phyloP scores from a whole-genome alignment of 768 basidiomycete species.

The Mycena floridula region DNA sequence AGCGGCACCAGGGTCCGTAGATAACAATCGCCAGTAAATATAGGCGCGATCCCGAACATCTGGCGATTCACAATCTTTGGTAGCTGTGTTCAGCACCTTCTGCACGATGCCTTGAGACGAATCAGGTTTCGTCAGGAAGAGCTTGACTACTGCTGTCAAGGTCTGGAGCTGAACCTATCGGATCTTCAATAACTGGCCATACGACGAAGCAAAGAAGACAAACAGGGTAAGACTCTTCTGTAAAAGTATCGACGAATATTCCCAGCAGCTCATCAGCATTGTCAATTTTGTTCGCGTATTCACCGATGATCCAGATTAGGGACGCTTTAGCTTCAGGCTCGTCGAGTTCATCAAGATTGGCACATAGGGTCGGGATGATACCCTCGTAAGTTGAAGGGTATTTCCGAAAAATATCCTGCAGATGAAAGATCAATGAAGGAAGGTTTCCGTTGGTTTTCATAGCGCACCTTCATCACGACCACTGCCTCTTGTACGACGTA shows the following conservation, averaged over 20 bases:
- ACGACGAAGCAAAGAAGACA: constrained; percentile 14
- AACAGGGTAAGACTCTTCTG: constrained; percentile 89
- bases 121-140: constrained; percentile 94
- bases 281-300: constrained; percentile 96
- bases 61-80: constrained; percentile 94
- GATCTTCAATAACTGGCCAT: not conserved
- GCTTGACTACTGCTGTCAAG: constrained; percentile 92
- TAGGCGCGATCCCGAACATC: constrained; percentile 97
- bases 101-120: constrained; percentile 90
- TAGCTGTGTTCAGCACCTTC: constrained; percentile 86
- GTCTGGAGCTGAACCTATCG: constrained; percentile 68
- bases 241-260: constrained; percentile 88
- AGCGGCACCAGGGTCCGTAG: constrained; percentile 91
- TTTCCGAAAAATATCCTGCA: constrained; percentile 94
- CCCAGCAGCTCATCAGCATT: constrained; percentile 91
- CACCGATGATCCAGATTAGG: constrained; percentile 98
- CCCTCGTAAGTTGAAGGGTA: constrained; percentile 97
- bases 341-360: constrained; percentile 93
- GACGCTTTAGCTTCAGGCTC: constrained; percentile 98
- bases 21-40: constrained; percentile 94
- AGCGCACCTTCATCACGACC: constrained; percentile 92
- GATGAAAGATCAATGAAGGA: constrained; percentile 1
- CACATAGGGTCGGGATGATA: constrained; percentile 90
- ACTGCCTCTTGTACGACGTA: constrained; percentile 99
- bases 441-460: not conserved